Conservation (phyloP, 768 basidiomycete species). For the Termitomyces heimii region DNA sequence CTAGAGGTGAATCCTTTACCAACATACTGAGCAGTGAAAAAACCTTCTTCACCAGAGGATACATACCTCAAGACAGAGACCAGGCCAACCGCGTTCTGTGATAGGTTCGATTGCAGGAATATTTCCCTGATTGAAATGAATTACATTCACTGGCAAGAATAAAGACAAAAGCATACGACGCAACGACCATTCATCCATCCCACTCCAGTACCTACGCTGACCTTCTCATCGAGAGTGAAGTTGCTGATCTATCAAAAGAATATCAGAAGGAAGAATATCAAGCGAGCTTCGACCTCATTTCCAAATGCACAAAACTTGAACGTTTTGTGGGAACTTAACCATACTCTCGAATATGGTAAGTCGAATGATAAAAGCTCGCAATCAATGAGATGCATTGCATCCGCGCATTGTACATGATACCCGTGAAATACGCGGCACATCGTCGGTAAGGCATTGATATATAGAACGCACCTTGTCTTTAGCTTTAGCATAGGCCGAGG, state of each 20-base stretch:
- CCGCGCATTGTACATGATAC: background rate
- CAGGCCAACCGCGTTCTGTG: conserved; percentile 48
- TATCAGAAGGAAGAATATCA: background rate
- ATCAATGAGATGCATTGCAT: background rate
- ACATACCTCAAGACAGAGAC: conserved; percentile 64
- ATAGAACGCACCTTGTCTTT: conserved; percentile 37
- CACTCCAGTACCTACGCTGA: conserved; percentile 58
- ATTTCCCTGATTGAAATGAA: conserved; percentile 36
- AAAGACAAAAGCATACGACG: conserved; percentile 37
- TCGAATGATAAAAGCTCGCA: background rate
- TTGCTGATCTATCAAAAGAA: conserved; percentile 30
- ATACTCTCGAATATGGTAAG: background rate
- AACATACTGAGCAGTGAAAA: background rate
- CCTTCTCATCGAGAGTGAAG: conserved; percentile 59
- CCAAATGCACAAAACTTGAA: background rate
- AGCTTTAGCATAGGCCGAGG: conserved; percentile 52
- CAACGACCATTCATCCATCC: conserved; percentile 64
- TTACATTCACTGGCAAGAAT: background rate
- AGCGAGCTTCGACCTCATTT: background rate
- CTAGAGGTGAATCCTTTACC: conserved; percentile 62
- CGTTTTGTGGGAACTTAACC: background rate
- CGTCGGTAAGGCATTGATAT: background rate
- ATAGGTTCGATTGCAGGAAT: conserved; percentile 42
- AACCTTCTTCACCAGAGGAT: background rate
- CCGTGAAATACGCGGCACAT: background rate